phyloP scores from a whole-genome alignment of 2,329 filamentous ascomycete species.

The Anisogramma anomala region DNA sequence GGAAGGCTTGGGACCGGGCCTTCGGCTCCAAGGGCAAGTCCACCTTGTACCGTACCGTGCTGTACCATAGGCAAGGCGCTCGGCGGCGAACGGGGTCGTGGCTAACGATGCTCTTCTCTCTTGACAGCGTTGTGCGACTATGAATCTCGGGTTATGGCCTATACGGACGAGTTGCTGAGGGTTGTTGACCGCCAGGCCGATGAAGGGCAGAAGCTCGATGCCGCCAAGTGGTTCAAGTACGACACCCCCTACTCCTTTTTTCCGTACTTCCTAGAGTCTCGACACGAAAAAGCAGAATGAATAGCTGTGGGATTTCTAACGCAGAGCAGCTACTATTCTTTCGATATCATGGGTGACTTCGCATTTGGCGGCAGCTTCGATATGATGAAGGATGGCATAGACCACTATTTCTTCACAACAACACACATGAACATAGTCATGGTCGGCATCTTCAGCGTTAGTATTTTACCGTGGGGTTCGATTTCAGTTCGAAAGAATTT shows the following conservation, averaged over 20 bases:
- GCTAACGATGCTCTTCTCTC: not conserved
- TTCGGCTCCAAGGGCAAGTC: constrained; percentile 21
- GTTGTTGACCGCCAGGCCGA: not conserved
- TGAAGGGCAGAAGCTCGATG: constrained; percentile 1
- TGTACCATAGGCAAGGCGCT: too few relatives aligned
- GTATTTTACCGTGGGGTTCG: not conserved
- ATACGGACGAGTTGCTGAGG: constrained; percentile 4
- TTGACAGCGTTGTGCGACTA: constrained; percentile 4
- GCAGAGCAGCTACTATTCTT: constrained; percentile 15
- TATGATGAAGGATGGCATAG: constrained; percentile 22
- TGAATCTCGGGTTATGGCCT: not conserved
- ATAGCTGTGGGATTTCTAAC: not conserved
- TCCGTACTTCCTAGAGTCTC: not conserved
- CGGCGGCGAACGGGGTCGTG: too few relatives aligned
- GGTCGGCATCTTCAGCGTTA: constrained; percentile 17
- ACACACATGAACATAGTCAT: constrained; percentile 18
- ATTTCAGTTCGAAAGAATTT: too few relatives aligned
- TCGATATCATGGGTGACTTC: constrained; percentile 31
- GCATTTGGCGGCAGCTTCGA: constrained; percentile 27
- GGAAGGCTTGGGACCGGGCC: constrained; percentile 25
- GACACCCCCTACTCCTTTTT: not conserved
- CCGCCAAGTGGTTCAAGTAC: constrained; percentile 5
- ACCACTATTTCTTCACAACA: constrained; percentile 20
- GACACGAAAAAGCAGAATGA: not conserved
- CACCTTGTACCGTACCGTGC: too few relatives aligned